Evolutionary conservation across 805 yeast species (phyloP), one percentile per base, ranked within the genome.

Genomic region (Torulaspora indica): DNA sequence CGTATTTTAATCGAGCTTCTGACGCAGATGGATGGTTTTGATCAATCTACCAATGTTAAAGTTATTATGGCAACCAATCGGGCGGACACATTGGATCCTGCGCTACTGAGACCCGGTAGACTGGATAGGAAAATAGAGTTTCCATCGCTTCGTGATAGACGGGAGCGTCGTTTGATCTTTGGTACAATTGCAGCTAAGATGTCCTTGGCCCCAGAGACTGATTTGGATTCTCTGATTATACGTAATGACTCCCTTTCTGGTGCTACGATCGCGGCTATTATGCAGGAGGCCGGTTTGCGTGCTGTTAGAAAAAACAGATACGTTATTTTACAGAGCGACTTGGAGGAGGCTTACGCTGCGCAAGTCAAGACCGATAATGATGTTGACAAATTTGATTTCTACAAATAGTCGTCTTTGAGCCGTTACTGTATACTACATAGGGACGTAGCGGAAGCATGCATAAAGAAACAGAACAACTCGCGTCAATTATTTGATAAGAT

Each of bases 21-120:
- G 60, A 93, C 95, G 59, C 99, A 93, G 72, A 93, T 93, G 99
- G 99, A 93, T 69, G 99, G 99, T 40, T 93, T 93, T 58, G 99
- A 93, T 64, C 98, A 93, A 72, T 73, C 85, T 1, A 80, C 96
- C 5, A 90, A 89, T 52, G 98, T 93, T 42, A 93, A 93, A 72
- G 97, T 93, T 29, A 93, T 93, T 52, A 93, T 93, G 99, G 98
- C 99, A 33, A 93, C 99, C 9, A 93, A 93, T 70, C 85, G 99
- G 72, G 96, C 96, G n/a, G 99, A 93, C 64, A 93, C 98, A 2
- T 78, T 93, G 56, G 99, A 93, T 69, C 99, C 99, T 4, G 99
- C 99, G 9, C 74, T 93, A 56, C 78, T 93, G 67, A 85, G 99
- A 72, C 97, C 98, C 14, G 99, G 99, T 55, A 85, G 99, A 72